Conservation (phyloP, 148 eudicot species). For the Camellia lanceoleosa region DNA sequence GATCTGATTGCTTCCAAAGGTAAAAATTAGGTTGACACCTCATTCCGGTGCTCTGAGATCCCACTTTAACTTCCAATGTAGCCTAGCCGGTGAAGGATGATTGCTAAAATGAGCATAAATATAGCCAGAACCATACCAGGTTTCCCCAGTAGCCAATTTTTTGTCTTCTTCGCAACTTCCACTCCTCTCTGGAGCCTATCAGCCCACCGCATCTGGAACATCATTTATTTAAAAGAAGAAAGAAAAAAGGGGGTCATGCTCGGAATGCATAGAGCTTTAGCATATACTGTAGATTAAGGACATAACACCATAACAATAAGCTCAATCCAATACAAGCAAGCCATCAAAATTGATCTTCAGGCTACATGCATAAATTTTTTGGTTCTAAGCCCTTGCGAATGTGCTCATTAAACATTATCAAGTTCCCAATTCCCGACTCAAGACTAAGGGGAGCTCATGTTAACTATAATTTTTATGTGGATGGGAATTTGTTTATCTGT, state of each 20-base stretch:
- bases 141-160: conserved; percentile 89
- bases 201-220: conserved; percentile 89
- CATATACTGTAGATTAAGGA: not conserved
- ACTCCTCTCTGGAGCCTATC: conserved; percentile 84
- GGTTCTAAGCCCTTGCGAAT: not conserved
- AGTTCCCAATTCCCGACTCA: not conserved
- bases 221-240: not conserved
- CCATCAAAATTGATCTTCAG: not conserved
- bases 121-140: conserved; percentile 80
- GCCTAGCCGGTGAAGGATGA: conserved; percentile 79
- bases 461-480: not conserved
- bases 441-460: not conserved
- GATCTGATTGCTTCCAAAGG: not conserved
- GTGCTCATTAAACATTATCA: not conserved
- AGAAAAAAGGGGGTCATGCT: not conserved
- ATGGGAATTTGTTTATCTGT: too few species aligned
- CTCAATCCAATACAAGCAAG: not conserved
- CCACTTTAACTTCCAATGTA: conserved; percentile 56
- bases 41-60: not conserved
- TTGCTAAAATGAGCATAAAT: conserved; percentile 71
- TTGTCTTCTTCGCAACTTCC: conserved; percentile 73
- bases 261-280: not conserved
- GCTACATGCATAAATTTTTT: not conserved
- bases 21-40: not conserved
- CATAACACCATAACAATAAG: not conserved